Base-by-base conservation (phyloP, 2,329 filamentous ascomycete species). In the Macrophomina tecta region DNA sequence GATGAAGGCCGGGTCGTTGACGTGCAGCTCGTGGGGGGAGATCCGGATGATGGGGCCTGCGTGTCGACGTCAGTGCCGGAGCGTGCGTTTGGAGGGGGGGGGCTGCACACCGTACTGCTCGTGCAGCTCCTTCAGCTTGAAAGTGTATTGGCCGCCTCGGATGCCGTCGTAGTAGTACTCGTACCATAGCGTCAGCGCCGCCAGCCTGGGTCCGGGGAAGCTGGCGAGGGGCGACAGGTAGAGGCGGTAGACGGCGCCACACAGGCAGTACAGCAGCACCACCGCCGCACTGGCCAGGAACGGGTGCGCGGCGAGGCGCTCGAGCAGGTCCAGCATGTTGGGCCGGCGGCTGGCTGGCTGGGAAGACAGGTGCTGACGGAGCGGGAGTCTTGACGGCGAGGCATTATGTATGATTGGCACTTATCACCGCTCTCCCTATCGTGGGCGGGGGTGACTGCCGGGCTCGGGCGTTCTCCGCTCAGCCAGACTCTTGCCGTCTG, bases 11-110 rank as follows among this genome's bases (percentile, higher is more conserved):
- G 77, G 73, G 69, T 82, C 80, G 49, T 75, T 72, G 69, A 82
- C 78, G 64, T 82, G 81, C 40, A 82, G 67, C 70, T 82, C 80
- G 65, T 77, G 64, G 8, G 80, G 81, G 3, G 77, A 80, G 66
- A 82, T 80, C 62, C 80, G 75, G 38, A 82, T 72, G 53, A 82
- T 77, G 7, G 80, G 80, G 12, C 79, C 79, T 78, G 40, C 12
- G 6, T 3, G 4, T 12, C 4, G 23, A 9, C 34, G 23, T 30
- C 7, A 60, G 32, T 45, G 45, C 18, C 2, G 30, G 51, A 5
- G n/a, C 3, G 36, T 2, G 18, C 7, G 14, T 16, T 23, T 30
- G 18, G 63, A 6, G 12, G 3, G 40, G n/a, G 30, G 4, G 49
- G n/a, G 7, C 8, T 16, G 34, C 60, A 38, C 64, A 77, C 76